phyloP scores from a whole-genome alignment of 2,329 filamentous ascomycete species.

The Xylaria sp. region DNA sequence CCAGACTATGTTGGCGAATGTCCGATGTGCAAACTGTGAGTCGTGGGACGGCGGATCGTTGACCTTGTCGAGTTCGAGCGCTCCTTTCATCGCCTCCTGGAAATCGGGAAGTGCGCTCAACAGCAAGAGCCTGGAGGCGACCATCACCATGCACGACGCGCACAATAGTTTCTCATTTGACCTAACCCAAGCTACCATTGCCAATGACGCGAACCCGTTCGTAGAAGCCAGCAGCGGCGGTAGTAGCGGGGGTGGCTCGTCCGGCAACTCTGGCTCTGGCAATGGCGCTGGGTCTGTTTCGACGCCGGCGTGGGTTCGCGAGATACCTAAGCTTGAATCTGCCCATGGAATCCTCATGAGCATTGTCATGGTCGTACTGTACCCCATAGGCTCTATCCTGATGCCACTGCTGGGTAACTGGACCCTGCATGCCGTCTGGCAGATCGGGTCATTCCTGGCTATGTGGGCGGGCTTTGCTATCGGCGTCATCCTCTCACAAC shows the following conservation, averaged over 20 bases:
- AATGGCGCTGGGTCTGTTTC: constrained; percentile 12
- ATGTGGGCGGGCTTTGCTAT: constrained; percentile 69
- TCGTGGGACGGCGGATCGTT: constrained; percentile 58
- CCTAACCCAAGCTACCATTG: constrained; percentile 59
- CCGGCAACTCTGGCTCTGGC: constrained; percentile 26
- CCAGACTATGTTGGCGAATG: constrained; percentile 68
- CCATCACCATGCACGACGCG: constrained; percentile 60
- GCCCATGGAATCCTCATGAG: constrained; percentile 70
- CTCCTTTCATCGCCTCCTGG: constrained; percentile 67
- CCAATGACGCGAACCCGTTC: constrained; percentile 65
- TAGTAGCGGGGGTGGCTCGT: constrained; percentile 30
- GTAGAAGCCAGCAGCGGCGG: constrained; percentile 39
- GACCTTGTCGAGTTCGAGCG: constrained; percentile 53
- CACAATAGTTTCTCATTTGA: constrained; percentile 60
- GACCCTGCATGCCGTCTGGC: constrained; percentile 67
- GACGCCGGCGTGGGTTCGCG: constrained; percentile 28
- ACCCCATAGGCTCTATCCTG: constrained; percentile 68
- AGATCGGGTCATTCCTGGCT: constrained; percentile 63
- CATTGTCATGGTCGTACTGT: constrained; percentile 67
- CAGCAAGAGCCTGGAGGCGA: constrained; percentile 54
- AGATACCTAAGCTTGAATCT: constrained; percentile 35
- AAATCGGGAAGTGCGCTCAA: constrained; percentile 59
- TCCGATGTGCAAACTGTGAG: constrained; percentile 65
- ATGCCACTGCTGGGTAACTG: constrained; percentile 70
- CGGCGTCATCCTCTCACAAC: constrained; percentile 61